A percentile compares a stretch with the other conserved stretches of the same genome.
Evolutionary conservation across 805 yeast species (phyloP).

Genomic region (Candida berthetii): DNA sequence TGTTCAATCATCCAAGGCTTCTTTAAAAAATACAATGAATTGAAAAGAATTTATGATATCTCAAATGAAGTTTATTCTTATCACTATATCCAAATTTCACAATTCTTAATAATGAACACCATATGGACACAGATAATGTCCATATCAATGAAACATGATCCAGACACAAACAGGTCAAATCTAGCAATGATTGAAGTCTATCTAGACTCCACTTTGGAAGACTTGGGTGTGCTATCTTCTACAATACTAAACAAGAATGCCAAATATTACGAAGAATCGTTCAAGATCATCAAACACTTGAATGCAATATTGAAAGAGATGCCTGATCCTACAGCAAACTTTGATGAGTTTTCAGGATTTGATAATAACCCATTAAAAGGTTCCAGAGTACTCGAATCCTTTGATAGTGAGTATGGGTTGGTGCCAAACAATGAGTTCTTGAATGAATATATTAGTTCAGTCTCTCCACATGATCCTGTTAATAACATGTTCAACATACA

Average conservation of each 20-base stretch:
- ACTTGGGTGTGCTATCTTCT: not conserved
- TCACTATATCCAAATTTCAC: constrained; percentile 9
- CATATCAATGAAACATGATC: not conserved
- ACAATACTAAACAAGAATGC: not conserved
- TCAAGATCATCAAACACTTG: not conserved
- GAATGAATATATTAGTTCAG: constrained; percentile 10
- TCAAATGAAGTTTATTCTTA: not conserved
- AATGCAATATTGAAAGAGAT: not conserved
- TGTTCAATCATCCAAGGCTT: constrained; percentile 16
- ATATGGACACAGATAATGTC: constrained; percentile 7
- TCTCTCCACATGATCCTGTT: constrained; percentile 6
- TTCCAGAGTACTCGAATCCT: constrained; percentile 10
- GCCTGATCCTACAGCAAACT: not conserved
- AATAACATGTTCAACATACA: not conserved
- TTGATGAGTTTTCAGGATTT: not conserved
- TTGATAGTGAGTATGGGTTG: constrained; percentile 13
- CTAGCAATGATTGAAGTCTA: not conserved
- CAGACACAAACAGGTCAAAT: not conserved
- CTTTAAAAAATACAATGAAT: constrained; percentile 11
- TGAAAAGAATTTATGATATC: constrained; percentile 5
- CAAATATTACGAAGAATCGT: constrained; percentile 7
- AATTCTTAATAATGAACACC: constrained; percentile 7
- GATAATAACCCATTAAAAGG: constrained; percentile 5
- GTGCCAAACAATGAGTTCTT: constrained; percentile 17
- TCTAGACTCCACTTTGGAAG: not conserved